Evolutionary conservation across 2,329 filamentous ascomycete species (phyloP).

Genomic region (Fusarium chaquense): DNA sequence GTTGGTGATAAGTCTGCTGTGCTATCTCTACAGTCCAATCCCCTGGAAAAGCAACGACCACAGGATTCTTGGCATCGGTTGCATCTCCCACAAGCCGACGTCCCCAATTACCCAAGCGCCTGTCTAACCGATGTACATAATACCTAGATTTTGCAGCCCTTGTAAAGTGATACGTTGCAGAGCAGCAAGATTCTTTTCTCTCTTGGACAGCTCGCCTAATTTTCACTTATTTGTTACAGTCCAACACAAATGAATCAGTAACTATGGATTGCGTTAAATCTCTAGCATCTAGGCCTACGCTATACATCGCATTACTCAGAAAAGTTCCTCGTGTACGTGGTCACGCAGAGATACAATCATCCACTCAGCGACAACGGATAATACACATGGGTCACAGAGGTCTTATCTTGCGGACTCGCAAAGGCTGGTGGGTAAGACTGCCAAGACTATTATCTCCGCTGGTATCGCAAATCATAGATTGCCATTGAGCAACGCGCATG

Average conservation of each 20-base stretch:
- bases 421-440: slow-evolving; percentile 1
- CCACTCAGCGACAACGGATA: slow-evolving; percentile 27
- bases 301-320: slow-evolving; percentile 13
- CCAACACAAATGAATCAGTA: neutral
- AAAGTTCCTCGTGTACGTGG: slow-evolving; percentile 1
- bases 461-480: slow-evolving; percentile 7
- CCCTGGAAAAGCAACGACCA: neutral
- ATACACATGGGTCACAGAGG: slow-evolving; percentile 22
- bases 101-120: slow-evolving; percentile 1
- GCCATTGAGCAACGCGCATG: slow-evolving; percentile 1
- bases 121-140: slow-evolving; percentile 1
- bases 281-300: neutral
- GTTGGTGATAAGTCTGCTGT: slow-evolving; percentile 18
- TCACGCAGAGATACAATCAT: slow-evolving; percentile 13
- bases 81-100: slow-evolving; percentile 24
- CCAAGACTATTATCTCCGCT: slow-evolving; percentile 15
- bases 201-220: neutral
- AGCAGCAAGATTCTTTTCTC: neutral
- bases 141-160: neutral
- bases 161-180: neutral
- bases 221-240: neutral
- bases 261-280: neutral
- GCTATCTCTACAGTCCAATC: neutral
- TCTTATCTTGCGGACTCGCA: slow-evolving; percentile 1
- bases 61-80: slow-evolving; percentile 20